A percentile compares a stretch with the other conserved stretches of the same genome.
These are phyloP conservation scores for Exophiala oligosperma DNA, from an alignment of 2,329 filamentous ascomycete species.

Conservation along the genomic window DNA sequence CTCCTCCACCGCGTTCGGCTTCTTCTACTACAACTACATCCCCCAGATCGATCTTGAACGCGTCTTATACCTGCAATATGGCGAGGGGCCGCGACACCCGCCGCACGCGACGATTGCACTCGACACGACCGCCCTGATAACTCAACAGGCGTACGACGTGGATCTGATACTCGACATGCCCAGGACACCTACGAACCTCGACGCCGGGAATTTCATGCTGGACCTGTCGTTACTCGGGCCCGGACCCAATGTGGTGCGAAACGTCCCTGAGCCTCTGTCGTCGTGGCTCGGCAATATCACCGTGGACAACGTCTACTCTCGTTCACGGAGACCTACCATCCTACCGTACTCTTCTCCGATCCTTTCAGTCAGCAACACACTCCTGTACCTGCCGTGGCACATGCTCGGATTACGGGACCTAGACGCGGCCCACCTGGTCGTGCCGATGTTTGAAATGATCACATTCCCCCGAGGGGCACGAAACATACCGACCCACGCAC, in stretches of 20 bases:
- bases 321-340: conserved; percentile 72
- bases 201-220: conserved; percentile 92
- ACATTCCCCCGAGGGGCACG: conserved; percentile 59
- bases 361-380: conserved; percentile 54
- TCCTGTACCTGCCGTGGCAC: conserved; percentile 26
- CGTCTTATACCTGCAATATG: conserved; percentile 64
- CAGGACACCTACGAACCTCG: conserved; percentile 71
- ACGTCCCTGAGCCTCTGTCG: conserved; percentile 11
- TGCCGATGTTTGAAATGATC: conserved; percentile 73
- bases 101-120: conserved; percentile 56
- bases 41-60: conserved; percentile 63
- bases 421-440: conserved; percentile 63
- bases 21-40: conserved; percentile 70
- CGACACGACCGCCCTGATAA: conserved; percentile 54
- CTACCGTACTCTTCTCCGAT: conserved; percentile 76
- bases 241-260: conserved; percentile 5
- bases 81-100: conserved; percentile 41
- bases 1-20: conserved; percentile 61
- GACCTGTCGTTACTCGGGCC: conserved; percentile 67
- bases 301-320: conserved; percentile 52
- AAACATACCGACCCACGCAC: conserved; percentile 54
- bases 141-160: conserved; percentile 82
- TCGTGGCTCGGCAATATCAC: conserved; percentile 32
- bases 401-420: conserved; percentile 38
- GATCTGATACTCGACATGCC: conserved; percentile 74